phyloP scores from a whole-genome alignment of 192 early-diverging fungal genomes.

The Podila clonocystis region DNA sequence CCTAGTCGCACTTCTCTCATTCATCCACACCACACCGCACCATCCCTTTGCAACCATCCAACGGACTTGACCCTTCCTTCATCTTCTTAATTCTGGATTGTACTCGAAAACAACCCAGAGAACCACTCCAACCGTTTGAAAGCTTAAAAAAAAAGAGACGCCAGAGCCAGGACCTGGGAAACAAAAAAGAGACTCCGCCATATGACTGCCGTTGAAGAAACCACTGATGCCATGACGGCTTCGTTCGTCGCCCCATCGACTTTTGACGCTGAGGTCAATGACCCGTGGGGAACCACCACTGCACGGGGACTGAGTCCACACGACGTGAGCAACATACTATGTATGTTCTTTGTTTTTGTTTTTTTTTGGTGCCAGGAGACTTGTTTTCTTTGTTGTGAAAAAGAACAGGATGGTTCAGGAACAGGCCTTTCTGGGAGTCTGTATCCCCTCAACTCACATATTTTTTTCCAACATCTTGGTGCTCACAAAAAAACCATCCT shows the following conservation, averaged over 20 bases:
- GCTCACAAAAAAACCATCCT: not conserved
- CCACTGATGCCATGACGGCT: constrained; percentile 41
- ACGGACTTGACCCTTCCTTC: not conserved
- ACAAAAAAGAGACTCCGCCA: not conserved
- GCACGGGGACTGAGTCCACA: constrained; percentile 32
- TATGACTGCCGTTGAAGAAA: constrained; percentile 27
- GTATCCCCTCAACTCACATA: not conserved
- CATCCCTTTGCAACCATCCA: not conserved
- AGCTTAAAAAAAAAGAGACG: not conserved
- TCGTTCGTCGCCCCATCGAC: constrained; percentile 37
- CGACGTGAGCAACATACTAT: constrained; percentile 41
- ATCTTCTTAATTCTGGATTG: not conserved
- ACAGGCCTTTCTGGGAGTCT: not conserved
- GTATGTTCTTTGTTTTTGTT: constrained; percentile 12
- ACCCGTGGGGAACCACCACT: constrained; percentile 38
- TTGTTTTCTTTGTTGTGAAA: not conserved
- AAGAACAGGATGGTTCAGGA: too few relatives aligned
- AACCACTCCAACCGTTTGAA: not conserved
- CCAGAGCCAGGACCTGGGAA: not conserved
- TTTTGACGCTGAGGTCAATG: constrained; percentile 37
- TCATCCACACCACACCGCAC: not conserved
- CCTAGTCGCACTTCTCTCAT: not conserved
- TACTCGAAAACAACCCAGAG: not conserved
- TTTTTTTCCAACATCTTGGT: not conserved
- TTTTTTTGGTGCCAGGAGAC: not conserved